Conservation (phyloP, 106 monocot species). For the Acorus calamus region DNA sequence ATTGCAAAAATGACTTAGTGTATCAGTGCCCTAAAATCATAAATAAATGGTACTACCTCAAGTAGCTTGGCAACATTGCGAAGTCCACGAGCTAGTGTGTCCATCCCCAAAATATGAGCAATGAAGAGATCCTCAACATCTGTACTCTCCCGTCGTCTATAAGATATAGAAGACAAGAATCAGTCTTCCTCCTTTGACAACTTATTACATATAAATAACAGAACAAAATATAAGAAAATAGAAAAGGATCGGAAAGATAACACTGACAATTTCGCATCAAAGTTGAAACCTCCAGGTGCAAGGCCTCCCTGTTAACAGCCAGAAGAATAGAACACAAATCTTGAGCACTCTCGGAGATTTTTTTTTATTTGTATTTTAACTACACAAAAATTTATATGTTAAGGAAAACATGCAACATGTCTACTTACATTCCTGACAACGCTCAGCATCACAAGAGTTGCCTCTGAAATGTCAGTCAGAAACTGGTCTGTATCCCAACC, state of each 20-base stretch:
- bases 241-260: not conserved
- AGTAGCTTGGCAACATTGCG: not conserved
- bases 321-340: not conserved
- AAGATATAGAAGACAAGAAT: not conserved
- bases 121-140: slow-evolving; percentile 3
- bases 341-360: not conserved
- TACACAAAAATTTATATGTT: too few species aligned
- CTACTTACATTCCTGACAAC: slow-evolving; percentile 80
- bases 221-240: too few species aligned
- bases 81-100: not conserved
- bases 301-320: slow-evolving; percentile 58
- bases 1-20: too few species aligned
- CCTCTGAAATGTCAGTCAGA: slow-evolving; percentile 82
- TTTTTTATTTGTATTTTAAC: too few species aligned
- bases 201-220: too few species aligned
- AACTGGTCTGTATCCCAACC: slow-evolving; percentile 99
- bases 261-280: slow-evolving; percentile 89
- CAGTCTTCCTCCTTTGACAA: too few species aligned
- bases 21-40: too few species aligned
- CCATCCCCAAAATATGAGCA: not conserved
- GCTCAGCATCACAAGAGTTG: slow-evolving; percentile 86
- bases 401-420: too few species aligned
- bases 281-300: slow-evolving; percentile 98
- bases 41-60: not conserved
- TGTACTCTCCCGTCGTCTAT: not conserved